Evolutionary conservation across 225 moss, liverwort and hornwort genomes (phyloP).

Genomic region (Sphagnum contortum): DNA sequence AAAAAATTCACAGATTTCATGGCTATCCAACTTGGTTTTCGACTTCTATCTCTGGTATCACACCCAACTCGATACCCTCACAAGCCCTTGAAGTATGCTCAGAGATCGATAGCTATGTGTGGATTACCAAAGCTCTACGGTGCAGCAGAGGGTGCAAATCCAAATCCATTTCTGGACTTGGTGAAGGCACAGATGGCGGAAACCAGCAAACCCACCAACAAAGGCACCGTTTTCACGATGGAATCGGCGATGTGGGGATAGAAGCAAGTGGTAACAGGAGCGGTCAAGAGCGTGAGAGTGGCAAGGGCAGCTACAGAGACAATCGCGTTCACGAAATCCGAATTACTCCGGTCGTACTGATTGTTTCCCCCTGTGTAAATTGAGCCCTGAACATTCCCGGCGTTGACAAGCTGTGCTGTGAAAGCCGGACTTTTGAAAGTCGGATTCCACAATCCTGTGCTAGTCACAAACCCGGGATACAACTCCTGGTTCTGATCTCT

Average conservation of each 20-base stretch:
- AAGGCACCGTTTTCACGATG: constrained; percentile 5
- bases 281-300: constrained; percentile 5
- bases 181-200: constrained; percentile 8
- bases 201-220: constrained; percentile 4
- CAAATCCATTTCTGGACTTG: constrained; percentile 5
- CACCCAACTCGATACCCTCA: too few relatives aligned
- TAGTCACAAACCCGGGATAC: constrained; percentile 3
- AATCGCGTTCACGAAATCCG: constrained; percentile 3
- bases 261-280: constrained; percentile 7
- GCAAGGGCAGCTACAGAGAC: not conserved
- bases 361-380: not conserved
- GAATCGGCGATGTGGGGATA: constrained; percentile 1
- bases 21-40: too few relatives aligned
- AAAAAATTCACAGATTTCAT: too few relatives aligned
- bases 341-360: constrained; percentile 1
- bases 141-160: constrained; percentile 5
- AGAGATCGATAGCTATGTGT: too few relatives aligned
- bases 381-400: not conserved
- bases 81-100: too few relatives aligned
- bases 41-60: too few relatives aligned
- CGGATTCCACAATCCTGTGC: constrained; percentile 7
- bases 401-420: too few relatives aligned
- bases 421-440: constrained; percentile 7
- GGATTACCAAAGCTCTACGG: too few relatives aligned
- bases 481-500: too few relatives aligned